Base-by-base conservation (phyloP, 2,329 filamentous ascomycete species). In the Trichoderma brevicompactum region DNA sequence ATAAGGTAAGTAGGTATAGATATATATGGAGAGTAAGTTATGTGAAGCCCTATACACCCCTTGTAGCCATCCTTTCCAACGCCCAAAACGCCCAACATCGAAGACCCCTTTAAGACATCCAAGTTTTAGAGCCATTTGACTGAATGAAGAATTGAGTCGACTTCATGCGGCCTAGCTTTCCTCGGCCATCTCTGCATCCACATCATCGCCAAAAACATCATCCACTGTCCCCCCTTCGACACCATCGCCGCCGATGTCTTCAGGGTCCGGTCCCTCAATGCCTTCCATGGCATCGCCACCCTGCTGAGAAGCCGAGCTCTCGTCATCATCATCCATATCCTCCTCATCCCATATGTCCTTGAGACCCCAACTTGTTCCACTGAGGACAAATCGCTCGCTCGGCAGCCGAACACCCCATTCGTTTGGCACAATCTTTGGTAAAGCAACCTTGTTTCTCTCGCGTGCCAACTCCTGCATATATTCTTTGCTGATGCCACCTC, bases 391-490 rank as follows among this genome's bases (percentile, higher is more conserved):
- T 64, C 87, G 83, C 78, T 91, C 88, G 70, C 85, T 87, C 1
- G 88, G 88, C 66, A 91, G 75, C 10, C 88, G 79, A 7, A 89
- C 83, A 28, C 88, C 88, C 87, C 88, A 91, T 73, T 90, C 88
- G 71, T 85, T 86, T 48, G 85, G 82, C 12, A 85, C 79, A 15
- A 90, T 84, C 67, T 84, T 82, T 19, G 88, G 88, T 68, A 93
- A 77, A 1, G 83, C 84, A 34, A 89, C 81, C 71, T 85, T 86
- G 78, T 93, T 93, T 68, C 88, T 80, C 73, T 90, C 87, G 68
- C 84, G 81, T 12, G 90, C 91, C n/a, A 92, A 80, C 74, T 93
- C 90, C 65, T 89, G 79, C 80, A 94, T 82, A 76, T 90, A 93
- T 69, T 94, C 91, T 74, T 94, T 94, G 75, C 82, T 85, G 58